Evolutionary conservation across 768 basidiomycete genomes (phyloP), one percentile per base, ranked within the genome.

Genomic region (Lactarius deliciosus): DNA sequence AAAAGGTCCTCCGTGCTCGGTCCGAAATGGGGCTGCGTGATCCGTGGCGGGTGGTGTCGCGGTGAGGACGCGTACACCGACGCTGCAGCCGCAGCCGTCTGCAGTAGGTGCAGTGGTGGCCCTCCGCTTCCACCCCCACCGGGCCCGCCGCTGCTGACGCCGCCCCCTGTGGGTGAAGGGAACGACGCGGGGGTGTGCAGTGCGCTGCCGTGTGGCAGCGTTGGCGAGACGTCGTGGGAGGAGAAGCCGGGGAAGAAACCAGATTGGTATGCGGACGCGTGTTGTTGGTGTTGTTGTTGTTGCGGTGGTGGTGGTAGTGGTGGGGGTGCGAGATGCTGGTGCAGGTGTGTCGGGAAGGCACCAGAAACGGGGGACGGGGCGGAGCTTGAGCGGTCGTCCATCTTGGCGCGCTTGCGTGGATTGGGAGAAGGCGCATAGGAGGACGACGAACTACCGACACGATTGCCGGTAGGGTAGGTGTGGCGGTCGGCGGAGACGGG

Each of bases 401-500:
- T 7, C 36, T 63, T 54, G 61, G 50, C 25, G 2, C 70, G 61
- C 41, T 70, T 70, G 41, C 58, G 64, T 1, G 68, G 70, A 47
- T 63, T 63, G 25, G 68, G 61, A 25, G 68, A 65, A 18, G 60
- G 67, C 5, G 58, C 45, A 36, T 60, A 68, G 2, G 64, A 16
- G 5, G 60, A 63, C 3, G 64, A 61, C n/a, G 64, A 60, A 36
- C 68, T 65, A 5, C 63, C 18, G 53, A 58, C 60, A 34, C 72
- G 72, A 30, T 69, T 60, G 16, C 69, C 56, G 4, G 72, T 68
- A 54, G 70, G 56, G 41, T 63, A 66, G 41, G 70, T 70, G 59
- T 72, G 72, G 32, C 74, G 73, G 58, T 76, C 76, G 45, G 73
- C 72, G 30, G 75, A 74, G 55, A 74, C 66, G 5, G 75, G 75